phyloP scores from a whole-genome alignment of 108 stramenopile species.

The Cyclostephanos tholiformis region DNA sequence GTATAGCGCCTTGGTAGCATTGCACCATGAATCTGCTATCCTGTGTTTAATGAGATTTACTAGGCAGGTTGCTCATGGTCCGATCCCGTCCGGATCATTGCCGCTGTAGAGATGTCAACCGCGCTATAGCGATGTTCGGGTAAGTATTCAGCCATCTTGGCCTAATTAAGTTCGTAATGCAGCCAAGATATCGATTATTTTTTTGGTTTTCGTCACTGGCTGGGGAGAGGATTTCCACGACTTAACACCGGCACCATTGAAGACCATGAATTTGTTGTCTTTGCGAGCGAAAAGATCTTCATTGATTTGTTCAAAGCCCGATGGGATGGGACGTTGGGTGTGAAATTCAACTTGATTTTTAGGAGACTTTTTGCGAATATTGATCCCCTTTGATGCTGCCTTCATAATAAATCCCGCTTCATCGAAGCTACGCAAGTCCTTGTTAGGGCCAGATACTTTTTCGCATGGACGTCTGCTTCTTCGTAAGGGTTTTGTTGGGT shows the following conservation, averaged over 20 bases:
- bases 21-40: too few species aligned
- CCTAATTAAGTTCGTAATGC: neutral
- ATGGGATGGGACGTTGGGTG: slow-evolving; percentile 45
- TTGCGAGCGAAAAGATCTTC: slow-evolving; percentile 84
- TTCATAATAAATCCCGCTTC: slow-evolving; percentile 45
- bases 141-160: too few species aligned
- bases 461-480: slow-evolving; percentile 46
- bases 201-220: slow-evolving; percentile 48
- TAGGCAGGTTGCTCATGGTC: too few species aligned
- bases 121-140: too few species aligned
- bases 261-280: slow-evolving; percentile 91
- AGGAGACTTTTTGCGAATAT: slow-evolving; percentile 27
- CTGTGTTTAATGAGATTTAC: too few species aligned
- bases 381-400: slow-evolving; percentile 42
- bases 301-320: slow-evolving; percentile 86
- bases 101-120: too few species aligned
- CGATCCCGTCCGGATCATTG: too few species aligned
- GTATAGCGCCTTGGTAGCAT: too few species aligned
- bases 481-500: slow-evolving; percentile 44
- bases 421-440: slow-evolving; percentile 46
- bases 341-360: slow-evolving; percentile 57
- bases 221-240: slow-evolving; percentile 60
- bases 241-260: slow-evolving; percentile 86
- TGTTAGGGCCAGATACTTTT: slow-evolving; percentile 41
- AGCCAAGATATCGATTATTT: slow-evolving; percentile 12